Evolutionary conservation across 768 basidiomycete genomes (phyloP), one percentile per base, ranked within the genome.

Genomic region (Omphalotus guepiniiformis): DNA sequence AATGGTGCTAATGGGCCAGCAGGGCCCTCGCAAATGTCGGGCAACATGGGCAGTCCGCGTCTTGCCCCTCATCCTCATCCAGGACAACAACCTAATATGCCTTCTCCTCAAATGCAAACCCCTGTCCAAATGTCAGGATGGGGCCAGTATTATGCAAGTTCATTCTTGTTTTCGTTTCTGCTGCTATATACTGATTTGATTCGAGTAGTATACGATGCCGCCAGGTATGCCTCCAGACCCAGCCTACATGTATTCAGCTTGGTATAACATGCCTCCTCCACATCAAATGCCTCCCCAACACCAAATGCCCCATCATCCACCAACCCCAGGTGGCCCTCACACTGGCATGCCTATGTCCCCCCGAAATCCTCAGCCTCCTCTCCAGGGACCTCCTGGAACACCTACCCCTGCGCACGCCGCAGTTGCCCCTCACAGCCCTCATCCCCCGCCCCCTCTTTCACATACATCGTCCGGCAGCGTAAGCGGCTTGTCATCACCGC

Each of bases 31-130:
- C 62, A 66, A 15, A 70, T 76, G 48, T 70, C 81, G 32, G 58
- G 78, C 4, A 76, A 70, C n/a, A 59, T 85, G 64, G 67, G 79
- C 29, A 88, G 85, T 62, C 88, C 87, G 26, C 77, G 86, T 53
- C 66, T 88, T 61, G 77, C 71, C 21, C 74, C 80, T 23, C 79
- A 76, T 57, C 75, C 79, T 26, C 78, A 79, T 51, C 72, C 72
- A 50, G 71, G 68, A 13, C 81, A 76, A 50, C 73, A 77, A 21
- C 59, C 75, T 12, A 74, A 69, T 18, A 71, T 83, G 65, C 75
- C 63, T 27, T 61, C 67, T 15, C 57, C 55, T 37, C 65, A 61
- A 43, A 71, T 70, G 67, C 56, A 32, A 21, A 47, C 54, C 3
- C 55, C 50, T 11, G 49, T 59, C 51, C 70, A 60, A 49, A 62